Evolutionary conservation across 768 basidiomycete genomes (phyloP), one percentile per base, ranked within the genome.

Genomic region (Strobilomyces dryophilus): DNA sequence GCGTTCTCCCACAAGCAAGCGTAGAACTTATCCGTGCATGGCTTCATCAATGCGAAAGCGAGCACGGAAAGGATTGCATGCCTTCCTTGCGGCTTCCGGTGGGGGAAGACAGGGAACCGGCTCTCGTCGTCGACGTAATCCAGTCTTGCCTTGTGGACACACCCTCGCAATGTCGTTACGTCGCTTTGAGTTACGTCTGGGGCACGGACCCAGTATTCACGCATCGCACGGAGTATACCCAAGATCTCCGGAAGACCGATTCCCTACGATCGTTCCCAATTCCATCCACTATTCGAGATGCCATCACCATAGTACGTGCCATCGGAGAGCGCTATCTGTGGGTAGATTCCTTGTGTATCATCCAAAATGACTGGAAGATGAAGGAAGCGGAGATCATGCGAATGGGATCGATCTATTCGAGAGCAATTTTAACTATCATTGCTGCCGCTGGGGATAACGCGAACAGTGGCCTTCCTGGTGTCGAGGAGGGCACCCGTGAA

Each of bases 261-360:
- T 34, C 45, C 32, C 9, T 41, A 5, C 20, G 20, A 9, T 41
- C 40, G 9, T 15, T 46, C 14, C 45, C 50, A 9, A 49, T 67
- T 24, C 61, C 65, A 6, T 24, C 53, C 18, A 66, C 65, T 4
- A 64, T 66, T 27, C 43, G 49, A 37, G 67, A 66, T 44, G 60
- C 67, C 11, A 54, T 41, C 1, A 53, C 55, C 5, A 45, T 69
- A 10, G 54, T 58, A 10, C 55, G 36, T 8, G 43, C 47, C 34
- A 59, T 69, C 11, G 57, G 62, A 37, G 55, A 41, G 20, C 40
- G 40, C 20, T 41, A 41, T 21, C 40, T 41, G 21, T 41, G 40
- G 40, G 40, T 41, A 12, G 40, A 41, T 17, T 41, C 40, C 20
- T 20, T 41, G 11, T 41, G 40, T 21, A 41, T 41, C 10, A 41